Percentiles rank a stretch among this genome's conserved stretches.
These are phyloP conservation scores for Myxozyma geophila DNA, from an alignment of 805 yeast genomes.

Conservation along the genomic window DNA sequence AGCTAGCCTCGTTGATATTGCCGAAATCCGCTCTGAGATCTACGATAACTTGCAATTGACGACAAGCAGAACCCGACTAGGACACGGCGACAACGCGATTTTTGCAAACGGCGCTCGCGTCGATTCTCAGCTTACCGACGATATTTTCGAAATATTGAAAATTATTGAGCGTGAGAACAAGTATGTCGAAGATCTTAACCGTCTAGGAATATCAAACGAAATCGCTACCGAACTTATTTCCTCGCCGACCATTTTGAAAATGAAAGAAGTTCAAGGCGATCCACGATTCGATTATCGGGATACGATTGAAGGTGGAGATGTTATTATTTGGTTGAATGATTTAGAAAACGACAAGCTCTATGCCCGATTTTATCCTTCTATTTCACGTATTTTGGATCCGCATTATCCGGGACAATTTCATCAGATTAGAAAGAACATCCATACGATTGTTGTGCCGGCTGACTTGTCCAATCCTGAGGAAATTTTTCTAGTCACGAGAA, in stretches of 20 bases:
- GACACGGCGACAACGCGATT: conserved; percentile 46
- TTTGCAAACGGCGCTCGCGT: conserved; percentile 69
- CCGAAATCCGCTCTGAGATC: conserved; percentile 36
- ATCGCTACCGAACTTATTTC: conserved; percentile 48
- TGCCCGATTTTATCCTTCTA: conserved; percentile 51
- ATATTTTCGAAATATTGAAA: conserved; percentile 44
- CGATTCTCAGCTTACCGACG: conserved; percentile 48
- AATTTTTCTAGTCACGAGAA: conserved; percentile 53
- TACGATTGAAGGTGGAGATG: conserved; percentile 38
- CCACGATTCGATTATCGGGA: conserved; percentile 46
- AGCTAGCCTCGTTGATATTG: conserved; percentile 24
- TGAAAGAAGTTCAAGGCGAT: conserved; percentile 20
- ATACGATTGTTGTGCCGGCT: conserved; percentile 71
- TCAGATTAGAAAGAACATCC: conserved; percentile 70
- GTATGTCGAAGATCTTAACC: conserved; percentile 40
- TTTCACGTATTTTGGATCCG: conserved; percentile 53
- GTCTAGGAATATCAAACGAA: conserved; percentile 46
- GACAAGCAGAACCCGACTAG: conserved; percentile 23
- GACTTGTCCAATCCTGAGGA: conserved; percentile 61
- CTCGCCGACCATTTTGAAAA: conserved; percentile 34
- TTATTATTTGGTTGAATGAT: conserved; percentile 76
- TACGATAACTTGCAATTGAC: conserved; percentile 32
- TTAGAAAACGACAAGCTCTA: conserved; percentile 65
- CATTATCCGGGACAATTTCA: conserved; percentile 68
- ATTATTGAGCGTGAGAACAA: conserved; percentile 48